phyloP scores from a whole-genome alignment of 805 yeast genomes.

The Spathaspora girioi region DNA sequence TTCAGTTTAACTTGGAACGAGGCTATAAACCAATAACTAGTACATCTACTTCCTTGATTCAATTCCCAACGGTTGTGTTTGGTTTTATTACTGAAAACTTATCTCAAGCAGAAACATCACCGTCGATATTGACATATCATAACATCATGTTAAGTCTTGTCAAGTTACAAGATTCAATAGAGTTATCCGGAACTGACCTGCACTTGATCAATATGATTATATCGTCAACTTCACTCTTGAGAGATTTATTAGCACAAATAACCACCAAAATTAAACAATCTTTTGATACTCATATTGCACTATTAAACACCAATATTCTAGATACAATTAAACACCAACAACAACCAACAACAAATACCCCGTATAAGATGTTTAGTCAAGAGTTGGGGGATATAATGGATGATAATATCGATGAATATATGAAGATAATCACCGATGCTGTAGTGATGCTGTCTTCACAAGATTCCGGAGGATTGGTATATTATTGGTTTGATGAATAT shows the following conservation, averaged over 20 bases:
- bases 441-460: neutral
- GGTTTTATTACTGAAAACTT: conserved; percentile 5
- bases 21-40: neutral
- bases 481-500: conserved; percentile 6
- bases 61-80: conserved; percentile 5
- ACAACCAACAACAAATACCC: neutral
- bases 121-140: conserved; percentile 17
- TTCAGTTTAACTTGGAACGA: conserved; percentile 11
- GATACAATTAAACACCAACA: neutral
- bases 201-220: conserved; percentile 9
- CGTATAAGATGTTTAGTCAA: conserved; percentile 13
- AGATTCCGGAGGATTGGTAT: neutral
- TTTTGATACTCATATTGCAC: neutral
- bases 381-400: conserved; percentile 24
- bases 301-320: conserved; percentile 1
- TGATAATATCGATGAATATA: conserved; percentile 24
- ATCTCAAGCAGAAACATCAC: neutral
- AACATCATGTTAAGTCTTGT: conserved; percentile 23
- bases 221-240: conserved; percentile 4
- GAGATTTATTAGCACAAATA: conserved; percentile 6
- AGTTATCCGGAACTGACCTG: conserved; percentile 13
- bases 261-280: conserved; percentile 6
- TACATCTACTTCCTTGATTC: neutral
- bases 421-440: conserved; percentile 12
- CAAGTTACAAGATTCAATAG: conserved; percentile 16